Base-by-base conservation (phyloP, 345 rosid species). In the Syzygium aqueum region DNA sequence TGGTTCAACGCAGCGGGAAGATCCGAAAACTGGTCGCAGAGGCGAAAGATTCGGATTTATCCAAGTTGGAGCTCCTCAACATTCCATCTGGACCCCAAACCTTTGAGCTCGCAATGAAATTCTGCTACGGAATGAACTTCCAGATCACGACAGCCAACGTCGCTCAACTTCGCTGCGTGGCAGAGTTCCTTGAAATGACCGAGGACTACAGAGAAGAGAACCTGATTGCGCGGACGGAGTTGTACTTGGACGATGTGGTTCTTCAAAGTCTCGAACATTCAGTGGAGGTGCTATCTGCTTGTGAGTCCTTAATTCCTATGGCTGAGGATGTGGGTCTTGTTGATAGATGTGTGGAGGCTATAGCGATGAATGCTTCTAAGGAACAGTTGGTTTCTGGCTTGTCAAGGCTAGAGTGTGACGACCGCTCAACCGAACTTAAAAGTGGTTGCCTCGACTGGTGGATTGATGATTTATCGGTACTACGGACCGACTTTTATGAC, bases 51-150 rank as follows among this genome's bases (percentile, higher is more conserved):
- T 87, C 94, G 23, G 90, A 91, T 65, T 27, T 88, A 80, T 94
- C 94, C 11, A 92, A 43, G 87, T 87, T 95, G 54, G 97, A 95
- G 89, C 95, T 97, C 27, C 87, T 89, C 37, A 89, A 90, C 85
- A 89, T 97, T 54, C 98, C 98, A 0, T 98, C 98, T 23, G 99
- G 99, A 57, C 90, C 96, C 8, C 91, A 89, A 7, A 88, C 96
- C 19, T 97, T 97, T 53, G 98, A 97, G 85, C 97, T 97, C 52
- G 94, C 97, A 19, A 96, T 96, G 96, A 95, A 95, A 73, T 96
- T 96, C 91, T 97, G 98, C 84, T 97, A 97, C 37, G 97, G 98
- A 80, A 94, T 97, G 91, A 94, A 94, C 92, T 95, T 97, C 53
- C 98, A 96, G 94, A 97, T 96, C 94, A 95, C 95, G 33, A 78